Conservation (phyloP, 148 eudicot species). For the Cornus suecica region DNA sequence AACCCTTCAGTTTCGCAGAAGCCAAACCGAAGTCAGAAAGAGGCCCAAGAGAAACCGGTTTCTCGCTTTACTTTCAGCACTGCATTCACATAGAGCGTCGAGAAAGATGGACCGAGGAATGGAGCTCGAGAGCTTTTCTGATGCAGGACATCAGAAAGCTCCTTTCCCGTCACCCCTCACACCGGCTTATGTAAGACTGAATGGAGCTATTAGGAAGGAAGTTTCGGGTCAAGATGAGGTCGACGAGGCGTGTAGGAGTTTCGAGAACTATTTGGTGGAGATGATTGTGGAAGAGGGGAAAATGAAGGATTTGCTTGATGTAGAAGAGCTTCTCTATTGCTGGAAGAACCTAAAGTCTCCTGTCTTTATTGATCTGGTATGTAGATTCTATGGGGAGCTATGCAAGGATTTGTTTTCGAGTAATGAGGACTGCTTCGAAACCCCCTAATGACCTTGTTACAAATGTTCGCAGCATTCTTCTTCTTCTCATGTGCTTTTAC, state of each 20-base stretch:
- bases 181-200: conserved; percentile 40
- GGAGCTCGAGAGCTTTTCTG: conserved; percentile 44
- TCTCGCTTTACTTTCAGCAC: conserved; percentile 34
- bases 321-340: conserved; percentile 75
- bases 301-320: conserved; percentile 54
- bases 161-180: conserved; percentile 64
- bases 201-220: conserved; percentile 24
- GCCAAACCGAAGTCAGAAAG: conserved; percentile 10
- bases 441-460: conserved; percentile 6
- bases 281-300: conserved; percentile 82
- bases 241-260: conserved; percentile 62
- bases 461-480: not conserved
- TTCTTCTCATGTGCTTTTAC: not conserved
- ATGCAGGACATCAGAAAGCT: conserved; percentile 37
- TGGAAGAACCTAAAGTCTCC: conserved; percentile 77
- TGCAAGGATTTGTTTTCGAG: conserved; percentile 65
- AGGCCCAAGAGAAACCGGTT: conserved; percentile 28
- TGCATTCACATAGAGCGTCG: conserved; percentile 32
- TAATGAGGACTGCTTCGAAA: conserved; percentile 26
- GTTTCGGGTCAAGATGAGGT: conserved; percentile 30
- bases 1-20: conserved; percentile 14
- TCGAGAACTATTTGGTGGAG: conserved; percentile 71
- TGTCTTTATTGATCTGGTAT: conserved; percentile 65
- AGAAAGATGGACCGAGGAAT: conserved; percentile 51
- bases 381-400: conserved; percentile 80